Percentiles rank a stretch among this genome's conserved stretches.
These are phyloP conservation scores for Phialocephala subalpina DNA, from an alignment of 2,329 filamentous ascomycete genomes.

Conservation along the genomic window DNA sequence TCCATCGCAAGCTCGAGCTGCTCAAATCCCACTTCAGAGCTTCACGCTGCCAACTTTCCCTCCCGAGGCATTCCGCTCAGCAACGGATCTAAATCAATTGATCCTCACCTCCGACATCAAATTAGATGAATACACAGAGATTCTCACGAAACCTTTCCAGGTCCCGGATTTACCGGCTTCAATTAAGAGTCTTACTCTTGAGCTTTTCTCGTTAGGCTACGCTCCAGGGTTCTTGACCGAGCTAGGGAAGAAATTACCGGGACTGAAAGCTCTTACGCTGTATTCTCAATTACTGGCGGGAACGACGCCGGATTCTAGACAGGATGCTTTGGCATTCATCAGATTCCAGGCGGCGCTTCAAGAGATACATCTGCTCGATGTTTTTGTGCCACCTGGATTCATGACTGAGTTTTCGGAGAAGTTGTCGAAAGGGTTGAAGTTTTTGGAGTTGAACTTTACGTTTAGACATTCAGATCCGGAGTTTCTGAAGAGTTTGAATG, in stretches of 20 bases:
- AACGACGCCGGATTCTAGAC: constrained; percentile 46
- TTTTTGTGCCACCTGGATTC: constrained; percentile 52
- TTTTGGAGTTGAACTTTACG: constrained; percentile 55
- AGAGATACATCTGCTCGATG: constrained; percentile 56
- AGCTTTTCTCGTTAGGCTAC: constrained; percentile 57
- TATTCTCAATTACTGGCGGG: constrained; percentile 56
- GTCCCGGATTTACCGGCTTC: constrained; percentile 48
- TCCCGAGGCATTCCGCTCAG: constrained; percentile 49
- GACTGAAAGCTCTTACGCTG: constrained; percentile 52
- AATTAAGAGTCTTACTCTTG: constrained; percentile 54
- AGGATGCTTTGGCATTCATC: constrained; percentile 51
- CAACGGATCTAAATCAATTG: constrained; percentile 48
- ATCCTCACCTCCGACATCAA: constrained; percentile 58
- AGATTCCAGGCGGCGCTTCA: constrained; percentile 44
- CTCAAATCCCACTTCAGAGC: constrained; percentile 54
- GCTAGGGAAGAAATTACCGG: constrained; percentile 49
- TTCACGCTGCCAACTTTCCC: constrained; percentile 56
- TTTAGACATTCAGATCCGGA: constrained; percentile 49
- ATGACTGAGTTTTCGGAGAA: constrained; percentile 37
- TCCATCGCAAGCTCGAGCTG: constrained; percentile 46
- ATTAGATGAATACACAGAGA: constrained; percentile 52
- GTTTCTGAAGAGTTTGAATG: constrained; percentile 30
- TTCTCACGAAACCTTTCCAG: constrained; percentile 45
- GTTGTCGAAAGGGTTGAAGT: constrained; percentile 46
- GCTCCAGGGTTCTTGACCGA: constrained; percentile 51